Evolutionary conservation across 306 rosid species (phyloP), one percentile per base, ranked within the genome.

Genomic region (Clitoria ternatea): DNA sequence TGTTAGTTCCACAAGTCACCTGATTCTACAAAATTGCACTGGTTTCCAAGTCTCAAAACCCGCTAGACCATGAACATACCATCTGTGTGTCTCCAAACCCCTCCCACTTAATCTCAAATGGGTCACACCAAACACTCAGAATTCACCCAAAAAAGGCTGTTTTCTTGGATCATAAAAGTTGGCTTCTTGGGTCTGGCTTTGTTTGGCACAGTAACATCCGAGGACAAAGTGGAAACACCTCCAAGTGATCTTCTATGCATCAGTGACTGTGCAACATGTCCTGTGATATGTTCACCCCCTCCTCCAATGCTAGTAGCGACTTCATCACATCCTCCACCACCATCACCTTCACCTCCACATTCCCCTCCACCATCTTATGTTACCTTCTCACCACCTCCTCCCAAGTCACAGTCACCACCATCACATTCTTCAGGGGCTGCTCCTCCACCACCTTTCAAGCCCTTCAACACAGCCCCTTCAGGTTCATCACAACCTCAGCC

Each of bases 251-350:
- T 55, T 29, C 74, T 79, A 24, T 90, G 97, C 63, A 82, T 86
- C 75, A 88, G 87, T 36, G 90, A 86, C 0, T 90, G 95, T 63
- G 47, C 68, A 64, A 89, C 92, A 39, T 91, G 96, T 72, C 92
- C 96, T 1, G 70, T 80, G 5, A 72, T 91, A 26, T 91, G 97
- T 42, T 78, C 97, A 22, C 86, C 96, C 1, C 92, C 97, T 19
- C 83, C 90, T 19, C 71, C 84, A 45, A 66, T 65, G 1, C 65
- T 75, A 17, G 27, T 27, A 44, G 6, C 60, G 45, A 1, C n/a
- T n/a, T n/a, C 50, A 35, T 49, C 73, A 61, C 0, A 18, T 30
- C 75, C 87, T 11, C 88, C 88, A 2, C 84, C 88, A 6, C 10
- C 78, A 37, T 14, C 77, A 22, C 48, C 80, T 0, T 6, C 61